These are phyloP conservation scores for Fagus sylvatica DNA, from an alignment of 306 rosid species.

Conservation along the genomic window DNA sequence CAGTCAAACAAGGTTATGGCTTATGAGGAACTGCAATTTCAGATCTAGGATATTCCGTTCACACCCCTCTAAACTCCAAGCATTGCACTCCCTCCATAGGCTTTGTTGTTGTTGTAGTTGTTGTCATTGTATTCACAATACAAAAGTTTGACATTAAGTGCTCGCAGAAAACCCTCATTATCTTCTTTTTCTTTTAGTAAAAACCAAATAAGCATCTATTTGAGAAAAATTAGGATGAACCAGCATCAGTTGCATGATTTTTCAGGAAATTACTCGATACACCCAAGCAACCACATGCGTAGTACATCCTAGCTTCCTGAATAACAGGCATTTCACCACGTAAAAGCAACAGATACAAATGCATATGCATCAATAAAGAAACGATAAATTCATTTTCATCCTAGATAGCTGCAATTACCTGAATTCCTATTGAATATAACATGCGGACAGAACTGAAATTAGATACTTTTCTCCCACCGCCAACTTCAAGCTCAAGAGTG, in stretches of 20 bases:
- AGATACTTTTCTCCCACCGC: slow-evolving; percentile 94
- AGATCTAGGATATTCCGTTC: no score
- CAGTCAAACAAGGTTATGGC: no score
- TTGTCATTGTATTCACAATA: no score
- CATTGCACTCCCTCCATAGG: no score
- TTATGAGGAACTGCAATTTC: no score
- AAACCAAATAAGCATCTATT: neutral
- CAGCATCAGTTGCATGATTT: neutral
- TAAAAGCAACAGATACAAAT: neutral
- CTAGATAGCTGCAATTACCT: slow-evolving; percentile 47
- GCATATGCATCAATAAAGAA: slow-evolving; percentile 14
- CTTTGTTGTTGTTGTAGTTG: no score
- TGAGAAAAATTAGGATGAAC: neutral
- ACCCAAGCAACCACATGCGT: slow-evolving; percentile 1
- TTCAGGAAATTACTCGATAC: slow-evolving; percentile 6
- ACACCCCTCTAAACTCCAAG: no score
- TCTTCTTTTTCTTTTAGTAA: neutral
- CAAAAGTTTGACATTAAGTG: neutral
- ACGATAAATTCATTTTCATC: slow-evolving; percentile 1
- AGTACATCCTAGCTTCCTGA: slow-evolving; percentile 8
- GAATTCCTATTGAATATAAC: slow-evolving; percentile 87
- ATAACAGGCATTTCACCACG: slow-evolving; percentile 3
- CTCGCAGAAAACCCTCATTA: neutral
- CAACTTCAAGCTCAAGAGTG: slow-evolving; percentile 88
- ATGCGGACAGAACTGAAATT: slow-evolving; percentile 78